Conservation (phyloP, 495 filamentous ascomycete species). For the Tetracladium setigerum region DNA sequence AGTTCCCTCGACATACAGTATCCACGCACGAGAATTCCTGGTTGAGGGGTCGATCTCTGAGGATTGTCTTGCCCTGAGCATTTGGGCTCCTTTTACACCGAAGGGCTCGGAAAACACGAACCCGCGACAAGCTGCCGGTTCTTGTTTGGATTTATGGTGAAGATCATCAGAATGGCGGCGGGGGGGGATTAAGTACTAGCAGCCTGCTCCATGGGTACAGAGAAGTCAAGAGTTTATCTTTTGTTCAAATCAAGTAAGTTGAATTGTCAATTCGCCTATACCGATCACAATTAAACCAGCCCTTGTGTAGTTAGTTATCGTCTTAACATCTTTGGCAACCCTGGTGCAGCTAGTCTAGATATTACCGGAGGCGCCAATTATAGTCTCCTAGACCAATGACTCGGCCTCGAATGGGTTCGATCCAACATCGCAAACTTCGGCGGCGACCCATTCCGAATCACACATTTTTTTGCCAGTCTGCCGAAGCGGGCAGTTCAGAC, state of each 20-base stretch:
- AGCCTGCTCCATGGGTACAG: conserved; percentile 26
- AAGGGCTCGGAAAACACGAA: conserved; percentile 21
- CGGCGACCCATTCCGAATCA: conserved; percentile 43
- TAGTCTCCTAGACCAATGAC: conserved; percentile 59
- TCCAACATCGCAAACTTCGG: conserved; percentile 62
- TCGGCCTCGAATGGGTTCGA: conserved; percentile 68
- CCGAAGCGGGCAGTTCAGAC: conserved; percentile 34
- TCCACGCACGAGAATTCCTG: conserved; percentile 32
- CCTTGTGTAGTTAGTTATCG: too few species aligned
- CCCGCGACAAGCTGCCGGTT: conserved; percentile 36
- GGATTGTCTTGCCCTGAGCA: conserved; percentile 20
- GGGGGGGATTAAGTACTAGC: conserved; percentile 18
- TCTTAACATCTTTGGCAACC: conserved; percentile 59
- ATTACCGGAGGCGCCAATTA: conserved; percentile 48
- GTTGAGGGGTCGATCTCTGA: conserved; percentile 33
- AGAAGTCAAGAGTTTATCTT: conserved; percentile 29
- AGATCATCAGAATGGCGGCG: conserved; percentile 44
- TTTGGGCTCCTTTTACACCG: conserved; percentile 24
- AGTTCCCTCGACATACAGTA: conserved; percentile 20
- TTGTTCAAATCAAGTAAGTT: conserved; percentile 23
- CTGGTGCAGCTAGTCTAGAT: conserved; percentile 37
- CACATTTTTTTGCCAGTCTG: conserved; percentile 35
- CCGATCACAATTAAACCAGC: too few species aligned
- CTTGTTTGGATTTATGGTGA: conserved; percentile 56
- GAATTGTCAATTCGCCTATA: too few species aligned